Evolutionary conservation across 768 basidiomycete genomes (phyloP).

Genomic region (Lactarius indigo): DNA sequence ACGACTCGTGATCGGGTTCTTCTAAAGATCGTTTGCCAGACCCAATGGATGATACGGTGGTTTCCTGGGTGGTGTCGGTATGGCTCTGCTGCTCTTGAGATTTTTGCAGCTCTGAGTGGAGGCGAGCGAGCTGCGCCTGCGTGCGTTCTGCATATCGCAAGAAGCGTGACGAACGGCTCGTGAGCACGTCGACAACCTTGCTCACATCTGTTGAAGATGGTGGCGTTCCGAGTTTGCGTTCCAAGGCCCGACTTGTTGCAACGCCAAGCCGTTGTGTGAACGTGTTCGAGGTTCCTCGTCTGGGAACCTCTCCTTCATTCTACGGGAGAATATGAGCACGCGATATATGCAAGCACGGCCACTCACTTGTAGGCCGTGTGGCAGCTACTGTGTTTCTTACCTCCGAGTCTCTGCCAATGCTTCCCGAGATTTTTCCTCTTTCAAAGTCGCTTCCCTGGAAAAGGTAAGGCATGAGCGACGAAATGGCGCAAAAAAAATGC

Average conservation of each 20-base stretch:
- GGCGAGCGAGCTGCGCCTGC: slow-evolving; percentile 12
- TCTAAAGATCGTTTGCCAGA: background rate
- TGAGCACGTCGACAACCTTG: background rate
- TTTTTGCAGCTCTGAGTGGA: slow-evolving; percentile 5
- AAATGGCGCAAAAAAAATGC: background rate
- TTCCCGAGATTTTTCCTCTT: background rate
- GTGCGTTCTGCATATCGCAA: slow-evolving; percentile 4
- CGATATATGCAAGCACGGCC: background rate
- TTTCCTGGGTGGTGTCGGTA: background rate
- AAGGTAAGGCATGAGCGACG: background rate
- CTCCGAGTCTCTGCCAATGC: background rate
- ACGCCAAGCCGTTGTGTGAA: background rate
- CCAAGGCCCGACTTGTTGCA: slow-evolving; percentile 6
- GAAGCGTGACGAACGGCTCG: background rate
- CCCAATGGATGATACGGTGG: background rate
- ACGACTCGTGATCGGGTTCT: background rate
- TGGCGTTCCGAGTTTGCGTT: slow-evolving; percentile 9
- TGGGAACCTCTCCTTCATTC: background rate
- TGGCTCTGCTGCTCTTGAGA: background rate
- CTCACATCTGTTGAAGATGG: slow-evolving; percentile 3
- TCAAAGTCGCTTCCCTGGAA: background rate
- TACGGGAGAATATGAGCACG: background rate
- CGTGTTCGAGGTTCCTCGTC: background rate
- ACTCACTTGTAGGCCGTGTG: background rate
- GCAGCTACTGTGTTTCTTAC: background rate